Evolutionary conservation across 345 rosid genomes (phyloP).

Genomic region (Zanthoxylum bungeanum): DNA sequence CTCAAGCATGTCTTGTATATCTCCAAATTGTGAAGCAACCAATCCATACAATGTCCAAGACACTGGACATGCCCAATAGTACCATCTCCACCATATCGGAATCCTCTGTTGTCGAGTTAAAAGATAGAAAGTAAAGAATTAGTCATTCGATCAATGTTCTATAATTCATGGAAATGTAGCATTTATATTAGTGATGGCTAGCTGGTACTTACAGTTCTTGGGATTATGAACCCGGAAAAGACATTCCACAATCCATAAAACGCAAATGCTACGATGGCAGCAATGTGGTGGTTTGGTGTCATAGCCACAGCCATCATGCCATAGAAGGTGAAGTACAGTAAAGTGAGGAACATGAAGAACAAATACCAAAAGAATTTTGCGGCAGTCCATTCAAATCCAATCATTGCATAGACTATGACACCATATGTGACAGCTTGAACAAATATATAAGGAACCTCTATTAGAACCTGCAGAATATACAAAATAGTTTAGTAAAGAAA

Average conservation of each 20-base stretch:
- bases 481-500: neutral
- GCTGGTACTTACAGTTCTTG: constrained; percentile 52
- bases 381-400: constrained; percentile 65
- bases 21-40: constrained; percentile 67
- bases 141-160: neutral
- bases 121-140: neutral
- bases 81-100: constrained; percentile 92
- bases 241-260: constrained; percentile 72
- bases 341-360: constrained; percentile 71
- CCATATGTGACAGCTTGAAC: constrained; percentile 55
- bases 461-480: constrained; percentile 50
- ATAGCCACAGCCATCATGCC: constrained; percentile 91
- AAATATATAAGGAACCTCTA: constrained; percentile 67
- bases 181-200: neutral
- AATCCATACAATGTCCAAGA: constrained; percentile 81
- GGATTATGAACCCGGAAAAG: constrained; percentile 83
- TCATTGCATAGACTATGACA: constrained; percentile 68
- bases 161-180: neutral
- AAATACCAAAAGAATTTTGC: constrained; percentile 79
- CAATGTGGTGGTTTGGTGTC: constrained; percentile 79
- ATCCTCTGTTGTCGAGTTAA: constrained; percentile 38
- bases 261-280: constrained; percentile 67
- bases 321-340: constrained; percentile 90
- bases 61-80: constrained; percentile 78
- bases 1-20: constrained; percentile 33